Base-by-base conservation (phyloP, 2,329 filamentous ascomycete species). In the Xylaria sp. region DNA sequence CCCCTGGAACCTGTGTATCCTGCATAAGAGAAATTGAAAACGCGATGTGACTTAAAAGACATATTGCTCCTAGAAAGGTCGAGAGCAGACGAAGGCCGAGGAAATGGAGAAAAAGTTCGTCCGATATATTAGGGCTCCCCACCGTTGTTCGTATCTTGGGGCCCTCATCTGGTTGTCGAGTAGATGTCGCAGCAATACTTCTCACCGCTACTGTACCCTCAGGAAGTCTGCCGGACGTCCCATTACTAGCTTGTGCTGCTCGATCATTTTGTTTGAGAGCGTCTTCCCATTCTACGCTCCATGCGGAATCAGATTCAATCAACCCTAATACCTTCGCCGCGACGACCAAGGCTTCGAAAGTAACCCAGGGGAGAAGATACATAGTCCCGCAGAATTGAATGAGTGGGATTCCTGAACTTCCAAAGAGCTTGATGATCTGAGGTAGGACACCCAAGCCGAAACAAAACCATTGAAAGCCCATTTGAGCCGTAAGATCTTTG, bases 361-460 rank as follows among this genome's bases (percentile, higher is more conserved):
- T 51, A 51, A 51, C 11, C 23, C 48, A 51, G 13, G 48, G 17
- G 48, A 51, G 28, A 51, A 51, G 11, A 31, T 51, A 51, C 23
- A 51, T 28, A 17, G 48, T 13, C 15, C 48, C 48, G 23, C 23
- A 51, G 11, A 51, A 13, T 17, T 51, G 48, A 31, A 17, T 28
- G 4, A 51, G 15, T 10, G 48, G 23, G 26, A 31, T 51, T 17
- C 48, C 48, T 31, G 48, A 51, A 9, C 48, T 51, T 6, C 48
- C 23, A 31, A 51, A 51, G 6, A 51, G 48, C 23, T 51, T 51
- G 48, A 51, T 51, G 26, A 51, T 26, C 23, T 51, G 48, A 17
- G 48, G 48, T 23, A 51, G 48, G 48, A 51, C 48, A 31, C 48
- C 48, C 26, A 51, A 23, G 26, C 48, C 48, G 26, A 51, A 51